Percentiles rank a stretch among this genome's conserved stretches.
Evolutionary conservation across 1,284 basidiomycete species (phyloP).

Genomic region (Wallemia mellicola): DNA sequence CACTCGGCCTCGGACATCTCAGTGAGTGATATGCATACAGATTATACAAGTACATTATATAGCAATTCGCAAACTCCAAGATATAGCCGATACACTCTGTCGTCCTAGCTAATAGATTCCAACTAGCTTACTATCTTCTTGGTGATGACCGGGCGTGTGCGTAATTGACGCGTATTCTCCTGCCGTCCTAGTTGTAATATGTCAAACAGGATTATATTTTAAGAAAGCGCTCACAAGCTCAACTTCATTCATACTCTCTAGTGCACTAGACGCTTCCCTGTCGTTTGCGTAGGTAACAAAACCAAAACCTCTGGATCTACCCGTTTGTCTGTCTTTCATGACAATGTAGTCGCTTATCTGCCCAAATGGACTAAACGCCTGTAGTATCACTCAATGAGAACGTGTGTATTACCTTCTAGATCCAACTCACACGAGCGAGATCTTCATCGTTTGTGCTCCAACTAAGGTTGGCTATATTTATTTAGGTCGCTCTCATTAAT

Average conservation of each 20-base stretch:
- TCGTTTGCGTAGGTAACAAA: slow-evolving; percentile 27
- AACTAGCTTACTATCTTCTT: not conserved
- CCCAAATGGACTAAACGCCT: not conserved
- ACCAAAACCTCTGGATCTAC: slow-evolving; percentile 82
- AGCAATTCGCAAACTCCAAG: no score
- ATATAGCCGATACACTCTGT: no score
- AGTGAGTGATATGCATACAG: not conserved
- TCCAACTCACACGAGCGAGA: not conserved
- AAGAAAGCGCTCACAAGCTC: not conserved
- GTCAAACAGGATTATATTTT: not conserved
- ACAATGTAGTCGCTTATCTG: not conserved
- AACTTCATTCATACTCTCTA: not conserved
- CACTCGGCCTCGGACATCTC: not conserved
- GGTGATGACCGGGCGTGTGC: not conserved
- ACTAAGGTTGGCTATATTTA: not conserved
- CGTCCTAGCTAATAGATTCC: not conserved
- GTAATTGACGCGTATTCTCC: not conserved
- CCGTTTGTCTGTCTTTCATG: slow-evolving; percentile 66
- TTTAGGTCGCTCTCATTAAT: not conserved
- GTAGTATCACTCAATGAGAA: not conserved
- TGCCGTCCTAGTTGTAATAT: not conserved
- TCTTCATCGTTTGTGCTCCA: not conserved
- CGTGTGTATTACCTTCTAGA: not conserved
- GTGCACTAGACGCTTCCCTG: not conserved
- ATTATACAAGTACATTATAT: not conserved